Evolutionary conservation across 306 rosid genomes (phyloP), one percentile per base, ranked within the genome.

Genomic region (Senna tora): DNA sequence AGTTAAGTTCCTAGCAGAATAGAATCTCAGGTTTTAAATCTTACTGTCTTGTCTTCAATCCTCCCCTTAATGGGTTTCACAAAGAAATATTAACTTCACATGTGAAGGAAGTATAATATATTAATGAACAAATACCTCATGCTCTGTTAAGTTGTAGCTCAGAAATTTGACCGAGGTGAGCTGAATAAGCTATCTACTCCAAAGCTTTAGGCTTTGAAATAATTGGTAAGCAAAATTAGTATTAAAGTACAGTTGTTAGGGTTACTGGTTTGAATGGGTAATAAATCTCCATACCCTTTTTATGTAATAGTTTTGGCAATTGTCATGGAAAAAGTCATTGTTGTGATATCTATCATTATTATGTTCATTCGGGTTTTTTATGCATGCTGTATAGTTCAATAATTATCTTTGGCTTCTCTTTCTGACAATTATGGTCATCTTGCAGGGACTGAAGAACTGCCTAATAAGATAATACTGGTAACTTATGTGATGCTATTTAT

Each of bases 401-500:
- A 1, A 9, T 41, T 9, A 10, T 41, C 46, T 41, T 41, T 41
- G 46, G 46, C 46, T 39, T 39, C 43, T 41, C 9, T 41, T 6
- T 41, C 46, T 41, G 14, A 41, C 46, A 41, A 10, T 41, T 6
- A 41, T 41, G 46, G 46, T 41, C 10, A 41, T 9, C 10, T 41
- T 41, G 46, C 46, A 41, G 46, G 9, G 13, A 41, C 46, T 41
- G 46, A 41, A 41, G 46, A 41, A 41, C 14, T 41, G 10, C 14
- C 14, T 9, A 41, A 41, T 9, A 41, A 9, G 46, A 11, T 41
- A 9, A 41, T 41, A 9, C 14, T 9, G 46, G 46, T 41, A 41
- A 41, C 55, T 19, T 51, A 67, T 75, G 55, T 75, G 74, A 43
- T 76, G 56, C 56, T 67, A 72, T 75, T 69, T 76, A 16, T 45